phyloP scores from a whole-genome alignment of 805 yeast species.

The Suhomyces xylopsoci region DNA sequence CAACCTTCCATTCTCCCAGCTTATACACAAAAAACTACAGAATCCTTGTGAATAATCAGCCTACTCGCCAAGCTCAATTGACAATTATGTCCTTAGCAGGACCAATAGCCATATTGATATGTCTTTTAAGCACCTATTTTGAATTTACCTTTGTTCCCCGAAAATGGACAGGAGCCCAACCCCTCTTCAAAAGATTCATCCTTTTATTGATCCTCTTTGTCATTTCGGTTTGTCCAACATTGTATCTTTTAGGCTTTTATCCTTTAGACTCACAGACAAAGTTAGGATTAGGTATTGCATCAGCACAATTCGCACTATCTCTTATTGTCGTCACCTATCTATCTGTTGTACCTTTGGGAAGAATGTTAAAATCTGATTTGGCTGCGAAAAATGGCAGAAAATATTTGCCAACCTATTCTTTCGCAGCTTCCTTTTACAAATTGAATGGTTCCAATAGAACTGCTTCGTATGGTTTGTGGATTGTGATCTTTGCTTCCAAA shows the following conservation, averaged over 20 bases:
- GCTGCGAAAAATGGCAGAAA: conserved; percentile 29
- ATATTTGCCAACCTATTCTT: conserved; percentile 51
- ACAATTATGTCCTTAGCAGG: conserved; percentile 70
- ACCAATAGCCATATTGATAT: conserved; percentile 50
- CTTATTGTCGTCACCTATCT: conserved; percentile 52
- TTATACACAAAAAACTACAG: conserved; percentile 60
- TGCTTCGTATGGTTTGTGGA: conserved; percentile 70
- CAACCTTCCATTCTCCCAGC: conserved; percentile 64
- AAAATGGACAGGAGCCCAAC: conserved; percentile 68
- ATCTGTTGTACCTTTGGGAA: conserved; percentile 60
- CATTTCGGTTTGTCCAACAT: conserved; percentile 48
- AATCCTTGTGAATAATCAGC: conserved; percentile 54
- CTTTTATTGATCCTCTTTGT: conserved; percentile 42
- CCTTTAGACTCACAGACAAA: conserved; percentile 31
- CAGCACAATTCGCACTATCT: conserved; percentile 56
- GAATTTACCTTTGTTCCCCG: conserved; percentile 70
- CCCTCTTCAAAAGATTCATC: conserved; percentile 47
- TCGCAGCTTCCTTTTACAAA: conserved; percentile 57
- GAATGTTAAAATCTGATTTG: conserved; percentile 43
- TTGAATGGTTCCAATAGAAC: conserved; percentile 52
- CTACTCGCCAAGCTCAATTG: conserved; percentile 52
- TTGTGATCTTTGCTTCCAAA: conserved; percentile 63
- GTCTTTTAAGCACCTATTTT: conserved; percentile 51
- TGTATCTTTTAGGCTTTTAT: conserved; percentile 45
- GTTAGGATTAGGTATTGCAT: conserved; percentile 44